A percentile compares a stretch with the other conserved stretches of the same genome.
Evolutionary conservation across 2,329 filamentous ascomycete genomes (phyloP).

Genomic region (Fusarium annulatum): DNA sequence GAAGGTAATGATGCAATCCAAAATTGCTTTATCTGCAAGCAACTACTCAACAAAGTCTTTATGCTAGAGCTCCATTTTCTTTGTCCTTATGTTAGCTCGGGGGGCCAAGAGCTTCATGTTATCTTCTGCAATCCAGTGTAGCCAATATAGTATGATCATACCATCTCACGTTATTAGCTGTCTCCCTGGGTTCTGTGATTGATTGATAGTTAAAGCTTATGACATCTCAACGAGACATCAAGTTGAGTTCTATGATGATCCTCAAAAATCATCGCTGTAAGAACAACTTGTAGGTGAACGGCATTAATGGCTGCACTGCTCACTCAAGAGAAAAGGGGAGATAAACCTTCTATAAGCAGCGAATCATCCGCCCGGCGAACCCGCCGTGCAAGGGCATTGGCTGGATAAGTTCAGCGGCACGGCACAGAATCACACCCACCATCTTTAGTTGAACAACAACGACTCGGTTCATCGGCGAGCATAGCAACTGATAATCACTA

Average conservation of each 20-base stretch:
- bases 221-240: too few species aligned
- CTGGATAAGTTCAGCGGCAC: neutral
- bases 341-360: neutral
- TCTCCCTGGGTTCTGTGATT: neutral
- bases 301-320: fast-evolving
- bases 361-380: neutral
- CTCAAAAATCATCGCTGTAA: neutral
- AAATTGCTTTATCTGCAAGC: neutral
- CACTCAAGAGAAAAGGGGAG: too few species aligned
- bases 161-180: neutral
- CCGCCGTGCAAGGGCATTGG: neutral
- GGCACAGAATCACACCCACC: neutral
- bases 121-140: neutral
- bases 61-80: neutral
- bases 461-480: neutral
- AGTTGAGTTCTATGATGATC: neutral
- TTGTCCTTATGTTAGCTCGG: neutral
- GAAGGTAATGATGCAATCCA: neutral
- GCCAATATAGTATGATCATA: constrained; percentile 2
- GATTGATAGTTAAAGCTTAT: too few species aligned
- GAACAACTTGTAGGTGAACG: neutral
- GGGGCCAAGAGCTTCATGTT: neutral
- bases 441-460: neutral
- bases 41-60: neutral
- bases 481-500: too few species aligned